Conservation (phyloP, 495 filamentous ascomycete species). For the Xanthoparmelia taractica region DNA sequence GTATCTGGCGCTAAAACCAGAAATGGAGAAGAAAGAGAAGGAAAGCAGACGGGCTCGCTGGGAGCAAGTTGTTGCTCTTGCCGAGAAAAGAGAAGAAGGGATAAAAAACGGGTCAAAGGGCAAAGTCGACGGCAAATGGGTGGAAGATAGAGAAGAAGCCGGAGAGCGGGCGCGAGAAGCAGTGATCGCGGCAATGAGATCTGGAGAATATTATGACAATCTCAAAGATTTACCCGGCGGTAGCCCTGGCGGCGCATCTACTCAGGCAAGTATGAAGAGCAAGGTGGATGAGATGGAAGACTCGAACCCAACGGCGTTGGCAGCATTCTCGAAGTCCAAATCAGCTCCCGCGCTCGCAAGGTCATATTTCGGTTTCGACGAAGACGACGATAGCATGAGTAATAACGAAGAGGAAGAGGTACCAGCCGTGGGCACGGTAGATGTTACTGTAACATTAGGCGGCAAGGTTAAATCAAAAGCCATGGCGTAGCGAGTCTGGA, state of each 20-base stretch:
- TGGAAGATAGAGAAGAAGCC: constrained; percentile 83
- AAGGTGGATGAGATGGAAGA: constrained; percentile 34
- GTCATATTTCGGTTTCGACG: constrained; percentile 78
- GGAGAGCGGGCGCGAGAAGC: constrained; percentile 77
- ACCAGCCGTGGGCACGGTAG: not conserved
- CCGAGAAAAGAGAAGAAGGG: constrained; percentile 75
- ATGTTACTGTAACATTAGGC: not conserved
- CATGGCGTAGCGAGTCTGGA: not conserved
- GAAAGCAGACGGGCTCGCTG: constrained; percentile 72
- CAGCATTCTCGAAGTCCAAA: constrained; percentile 28
- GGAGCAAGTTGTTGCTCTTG: constrained; percentile 74
- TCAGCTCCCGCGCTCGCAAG: constrained; percentile 30
- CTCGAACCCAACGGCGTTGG: not conserved
- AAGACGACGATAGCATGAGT: constrained; percentile 86
- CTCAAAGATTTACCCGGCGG: constrained; percentile 40
- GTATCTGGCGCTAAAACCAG: constrained; percentile 89
- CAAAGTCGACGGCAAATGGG: constrained; percentile 81
- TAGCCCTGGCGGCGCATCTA: constrained; percentile 46
- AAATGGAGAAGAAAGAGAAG: constrained; percentile 89
- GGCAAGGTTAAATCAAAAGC: constrained; percentile 6
- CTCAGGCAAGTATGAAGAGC: constrained; percentile 34
- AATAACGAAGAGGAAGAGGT: constrained; percentile 59
- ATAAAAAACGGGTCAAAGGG: constrained; percentile 60
- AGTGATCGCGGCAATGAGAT: constrained; percentile 67
- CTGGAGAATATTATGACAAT: constrained; percentile 46